Conservation (phyloP, 192 early-diverging fungal species). For the Coemansia reversa region DNA sequence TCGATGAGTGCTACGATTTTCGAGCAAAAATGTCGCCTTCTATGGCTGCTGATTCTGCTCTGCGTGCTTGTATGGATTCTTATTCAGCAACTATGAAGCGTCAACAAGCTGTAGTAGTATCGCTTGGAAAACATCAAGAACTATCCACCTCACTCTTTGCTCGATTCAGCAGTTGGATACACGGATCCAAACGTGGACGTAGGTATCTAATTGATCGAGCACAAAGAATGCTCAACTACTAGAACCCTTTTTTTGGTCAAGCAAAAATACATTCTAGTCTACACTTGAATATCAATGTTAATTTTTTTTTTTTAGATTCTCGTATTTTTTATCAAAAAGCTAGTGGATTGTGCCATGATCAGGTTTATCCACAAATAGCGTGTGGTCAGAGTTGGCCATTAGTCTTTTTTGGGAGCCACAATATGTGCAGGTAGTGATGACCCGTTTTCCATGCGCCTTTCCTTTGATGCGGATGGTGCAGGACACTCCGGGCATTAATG, state of each 20-base stretch:
- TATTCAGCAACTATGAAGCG: slow-evolving; percentile 19
- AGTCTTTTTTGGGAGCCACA: slow-evolving; percentile 32
- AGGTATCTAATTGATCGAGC: slow-evolving; percentile 42
- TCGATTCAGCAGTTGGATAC: slow-evolving; percentile 29
- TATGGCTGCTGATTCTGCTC: slow-evolving; percentile 24
- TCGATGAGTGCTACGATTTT: slow-evolving; percentile 45
- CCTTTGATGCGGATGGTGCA: slow-evolving; percentile 36
- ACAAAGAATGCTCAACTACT: slow-evolving; percentile 35
- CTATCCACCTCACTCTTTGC: slow-evolving; percentile 23
- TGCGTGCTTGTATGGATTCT: slow-evolving; percentile 15
- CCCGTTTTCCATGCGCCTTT: slow-evolving; percentile 15
- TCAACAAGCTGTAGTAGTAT: slow-evolving; percentile 28
- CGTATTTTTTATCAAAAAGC: background rate
- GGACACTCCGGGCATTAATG: slow-evolving; percentile 39
- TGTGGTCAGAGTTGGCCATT: slow-evolving; percentile 17
- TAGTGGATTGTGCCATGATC: slow-evolving; percentile 27
- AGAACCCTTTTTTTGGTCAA: no score
- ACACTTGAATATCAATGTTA: background rate
- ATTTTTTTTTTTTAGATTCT: background rate
- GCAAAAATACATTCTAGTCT: no score
- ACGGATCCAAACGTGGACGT: slow-evolving; percentile 29
- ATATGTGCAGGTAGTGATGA: slow-evolving; percentile 38
- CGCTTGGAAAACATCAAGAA: slow-evolving; percentile 36
- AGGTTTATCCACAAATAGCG: slow-evolving; percentile 37
- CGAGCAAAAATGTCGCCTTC: slow-evolving; percentile 35